Base-by-base conservation (phyloP, 1,284 basidiomycete genomes). In the Ceratobasidium sp. region DNA sequence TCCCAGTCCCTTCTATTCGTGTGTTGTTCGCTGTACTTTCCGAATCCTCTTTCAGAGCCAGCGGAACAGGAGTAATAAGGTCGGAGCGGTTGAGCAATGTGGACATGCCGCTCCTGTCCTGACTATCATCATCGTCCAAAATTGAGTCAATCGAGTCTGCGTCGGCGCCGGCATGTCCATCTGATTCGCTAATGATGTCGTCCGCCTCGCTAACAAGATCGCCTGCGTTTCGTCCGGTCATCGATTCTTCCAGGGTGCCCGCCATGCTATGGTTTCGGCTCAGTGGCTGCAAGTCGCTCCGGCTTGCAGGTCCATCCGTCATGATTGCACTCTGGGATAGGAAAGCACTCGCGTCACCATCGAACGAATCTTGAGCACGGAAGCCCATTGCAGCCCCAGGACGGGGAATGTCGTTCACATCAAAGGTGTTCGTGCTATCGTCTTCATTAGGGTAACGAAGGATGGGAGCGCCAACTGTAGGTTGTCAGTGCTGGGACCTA, bases 371-470 rank as follows among this genome's bases (percentile, higher is more conserved):
- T 52, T 47, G 60, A 15, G 45, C 45, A 31, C 60, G 60, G 32
- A 64, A 64, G 35, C 60, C 60, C 47, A 64, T 29, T 17, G 60
- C 60, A 47, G 60, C 60, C 22, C 60, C 60, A 52, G 60, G 60
- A 64, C 60, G 60, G 15, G 60, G 60, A 13, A 64, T 64, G 29
- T 64, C 60, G 12, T 64, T 47, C n/a, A 64, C 38, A 34, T 32
- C 47, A 25, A 50, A 22, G 7, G 45, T 31, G 45, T 22, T 22
- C 6, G 8, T 25, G 20, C 45, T 52, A 12, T 34, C 20, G n/a
- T 64, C 60, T 34, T 40, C 60, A 27, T n/a, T 20, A 4, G 27
- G 47, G 27, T 64, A 64, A 38, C n/a, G 60, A 25, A 29, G 22
- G 5, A 52, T 29, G 3, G 45, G 60, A 20, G n/a, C 47, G 22